Conservation (phyloP, 148 eudicot species). For the Nepenthes mirabilis region DNA sequence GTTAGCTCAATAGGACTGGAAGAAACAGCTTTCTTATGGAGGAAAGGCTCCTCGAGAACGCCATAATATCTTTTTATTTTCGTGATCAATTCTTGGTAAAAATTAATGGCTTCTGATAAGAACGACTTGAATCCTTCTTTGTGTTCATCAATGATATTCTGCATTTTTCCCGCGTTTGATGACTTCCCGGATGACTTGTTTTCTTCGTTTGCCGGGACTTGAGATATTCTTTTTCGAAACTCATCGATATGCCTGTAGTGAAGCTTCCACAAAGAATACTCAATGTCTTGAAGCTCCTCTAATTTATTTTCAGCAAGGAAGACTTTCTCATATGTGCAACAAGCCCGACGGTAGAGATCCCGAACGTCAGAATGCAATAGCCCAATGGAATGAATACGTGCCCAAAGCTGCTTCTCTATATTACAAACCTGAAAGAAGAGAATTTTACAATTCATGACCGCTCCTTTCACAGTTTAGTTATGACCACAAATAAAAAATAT, state of each 20-base stretch:
- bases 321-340: slow-evolving; percentile 49
- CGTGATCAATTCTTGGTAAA: slow-evolving; percentile 52
- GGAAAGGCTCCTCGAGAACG: slow-evolving; percentile 32
- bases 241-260: slow-evolving; percentile 90
- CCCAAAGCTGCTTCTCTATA: slow-evolving; percentile 55
- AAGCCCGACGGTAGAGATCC: slow-evolving; percentile 39
- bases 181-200: slow-evolving; percentile 2
- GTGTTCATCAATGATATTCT: slow-evolving; percentile 13
- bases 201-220: slow-evolving; percentile 18
- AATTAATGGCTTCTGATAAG: slow-evolving; percentile 54
- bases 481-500: too few species aligned
- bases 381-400: slow-evolving; percentile 50
- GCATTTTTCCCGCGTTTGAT: too few species aligned
- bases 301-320: slow-evolving; percentile 36
- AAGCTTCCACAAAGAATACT: slow-evolving; percentile 77
- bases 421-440: slow-evolving; percentile 33
- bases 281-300: slow-evolving; percentile 49
- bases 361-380: slow-evolving; percentile 38
- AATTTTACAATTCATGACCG: not conserved
- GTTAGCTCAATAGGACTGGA: slow-evolving; percentile 23
- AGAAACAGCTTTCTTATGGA: slow-evolving; percentile 16
- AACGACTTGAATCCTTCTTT: slow-evolving; percentile 51
- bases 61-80: slow-evolving; percentile 44
- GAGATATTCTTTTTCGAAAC: slow-evolving; percentile 54
- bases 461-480: too few species aligned